phyloP scores from a whole-genome alignment of 352 stramenopile genomes.

The Chrysophaeum taylorii region DNA sequence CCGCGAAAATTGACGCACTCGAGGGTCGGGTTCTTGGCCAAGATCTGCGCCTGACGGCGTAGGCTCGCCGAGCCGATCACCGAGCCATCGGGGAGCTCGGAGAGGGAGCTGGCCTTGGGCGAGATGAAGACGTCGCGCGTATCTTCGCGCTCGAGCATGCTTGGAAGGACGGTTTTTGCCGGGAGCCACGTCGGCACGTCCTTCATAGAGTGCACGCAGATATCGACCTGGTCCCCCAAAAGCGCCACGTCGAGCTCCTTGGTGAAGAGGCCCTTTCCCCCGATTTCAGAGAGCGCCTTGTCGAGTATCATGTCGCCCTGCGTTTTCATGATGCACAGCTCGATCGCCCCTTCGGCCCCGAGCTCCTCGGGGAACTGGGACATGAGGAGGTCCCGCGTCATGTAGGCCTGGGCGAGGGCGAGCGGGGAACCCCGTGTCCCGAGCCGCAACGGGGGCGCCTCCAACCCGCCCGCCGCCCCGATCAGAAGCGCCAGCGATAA shows the following conservation, averaged over 20 bases:
- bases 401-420: constrained; percentile 65
- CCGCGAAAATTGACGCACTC: constrained; percentile 78
- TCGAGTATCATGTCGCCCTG: constrained; percentile 77
- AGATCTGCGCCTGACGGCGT: constrained; percentile 65
- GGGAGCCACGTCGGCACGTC: constrained; percentile 76
- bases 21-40: constrained; percentile 65
- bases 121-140: constrained; percentile 77
- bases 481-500: too few relatives aligned
- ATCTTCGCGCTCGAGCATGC: constrained; percentile 64
- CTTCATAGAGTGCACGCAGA: constrained; percentile 81
- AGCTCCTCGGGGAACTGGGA: constrained; percentile 52
- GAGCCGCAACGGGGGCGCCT: constrained; percentile 50
- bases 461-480: too few relatives aligned
- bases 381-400: constrained; percentile 51
- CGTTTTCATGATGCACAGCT: constrained; percentile 73
- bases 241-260: constrained; percentile 77
- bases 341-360: constrained; percentile 49
- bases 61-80: constrained; percentile 74
- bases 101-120: constrained; percentile 52
- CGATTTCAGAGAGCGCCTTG: constrained; percentile 75
- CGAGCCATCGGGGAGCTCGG: constrained; percentile 54
- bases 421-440: constrained; percentile 69
- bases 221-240: constrained; percentile 69
- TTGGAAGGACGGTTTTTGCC: constrained; percentile 65
- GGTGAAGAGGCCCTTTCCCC: constrained; percentile 77